phyloP scores from a whole-genome alignment of 257 asterid genomes.

The Gentiana dahurica region DNA sequence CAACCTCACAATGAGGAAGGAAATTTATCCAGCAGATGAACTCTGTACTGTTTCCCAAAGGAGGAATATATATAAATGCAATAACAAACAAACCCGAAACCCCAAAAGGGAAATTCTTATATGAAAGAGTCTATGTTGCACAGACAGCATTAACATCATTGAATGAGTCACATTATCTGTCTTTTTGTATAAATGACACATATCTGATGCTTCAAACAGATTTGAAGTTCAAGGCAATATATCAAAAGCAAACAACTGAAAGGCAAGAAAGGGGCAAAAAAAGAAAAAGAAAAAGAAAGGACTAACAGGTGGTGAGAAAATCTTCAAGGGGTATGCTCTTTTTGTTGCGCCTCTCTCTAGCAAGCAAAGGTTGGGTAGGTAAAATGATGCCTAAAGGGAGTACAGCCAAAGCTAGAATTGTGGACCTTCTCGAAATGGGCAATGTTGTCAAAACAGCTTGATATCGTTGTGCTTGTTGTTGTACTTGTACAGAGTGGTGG shows the following conservation, averaged over 20 bases:
- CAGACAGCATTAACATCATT: too few species aligned
- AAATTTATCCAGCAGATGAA: too few species aligned
- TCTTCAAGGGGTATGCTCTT: constrained; percentile 69
- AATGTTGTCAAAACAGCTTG: constrained; percentile 23
- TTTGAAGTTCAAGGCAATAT: not conserved
- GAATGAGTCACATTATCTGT: not conserved
- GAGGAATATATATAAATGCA: not conserved
- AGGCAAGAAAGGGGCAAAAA: not conserved
- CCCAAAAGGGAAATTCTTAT: too few species aligned
- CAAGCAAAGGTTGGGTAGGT: constrained; percentile 48
- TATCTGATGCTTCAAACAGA: too few species aligned
- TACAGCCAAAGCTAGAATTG: constrained; percentile 39
- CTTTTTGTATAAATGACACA: not conserved
- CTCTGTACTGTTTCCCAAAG: not conserved
- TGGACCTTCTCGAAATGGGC: constrained; percentile 72
- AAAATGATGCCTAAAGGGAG: constrained; percentile 36
- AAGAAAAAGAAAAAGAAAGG: constrained; percentile 3
- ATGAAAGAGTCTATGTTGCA: too few species aligned
- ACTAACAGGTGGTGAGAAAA: constrained; percentile 48
- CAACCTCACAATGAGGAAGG: too few species aligned
- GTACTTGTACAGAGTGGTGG: not conserved
- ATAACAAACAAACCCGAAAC: too few species aligned
- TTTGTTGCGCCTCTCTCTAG: constrained; percentile 85
- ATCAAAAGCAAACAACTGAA: not conserved
- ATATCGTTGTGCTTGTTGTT: constrained; percentile 8